Evolutionary conservation across 257 asterid genomes (phyloP).

Genomic region (Penstemon davidsonii): DNA sequence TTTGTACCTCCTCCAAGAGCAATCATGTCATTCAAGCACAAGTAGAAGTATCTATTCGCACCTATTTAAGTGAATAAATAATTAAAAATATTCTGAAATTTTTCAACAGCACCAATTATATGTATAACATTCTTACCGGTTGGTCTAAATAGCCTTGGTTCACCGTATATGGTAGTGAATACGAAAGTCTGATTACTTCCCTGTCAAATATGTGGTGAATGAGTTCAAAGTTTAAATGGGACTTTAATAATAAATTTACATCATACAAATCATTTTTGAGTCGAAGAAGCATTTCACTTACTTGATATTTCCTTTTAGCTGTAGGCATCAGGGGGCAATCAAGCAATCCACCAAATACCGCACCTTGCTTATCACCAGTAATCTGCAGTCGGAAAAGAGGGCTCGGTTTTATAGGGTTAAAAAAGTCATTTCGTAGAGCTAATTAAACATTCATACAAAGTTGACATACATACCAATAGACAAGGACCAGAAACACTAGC

Average conservation of each 20-base stretch:
- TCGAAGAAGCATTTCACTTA: slow-evolving; percentile 32
- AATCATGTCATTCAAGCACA: slow-evolving; percentile 84
- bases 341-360: slow-evolving; percentile 92
- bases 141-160: slow-evolving; percentile 87
- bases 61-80: slow-evolving; percentile 45
- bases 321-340: slow-evolving; percentile 85
- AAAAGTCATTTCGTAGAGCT: slow-evolving; percentile 6
- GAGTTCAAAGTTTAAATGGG: background rate
- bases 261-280: background rate
- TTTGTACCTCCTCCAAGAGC: slow-evolving; percentile 95
- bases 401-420: slow-evolving; percentile 7
- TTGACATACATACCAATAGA: slow-evolving; percentile 77
- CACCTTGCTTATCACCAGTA: slow-evolving; percentile 91
- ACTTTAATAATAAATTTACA: slow-evolving; percentile 15
- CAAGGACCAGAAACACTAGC: slow-evolving; percentile 71
- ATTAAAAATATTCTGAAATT: background rate
- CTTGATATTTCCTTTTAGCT: slow-evolving; percentile 88
- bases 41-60: slow-evolving; percentile 77
- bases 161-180: slow-evolving; percentile 90
- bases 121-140: slow-evolving; percentile 57
- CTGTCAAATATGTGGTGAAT: slow-evolving; percentile 38
- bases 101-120: background rate
- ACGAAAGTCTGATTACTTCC: slow-evolving; percentile 87
- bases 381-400: slow-evolving; percentile 47
- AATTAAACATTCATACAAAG: background rate